Conservation (phyloP, 331 rosid genomes). For the Cydonia oblonga region DNA sequence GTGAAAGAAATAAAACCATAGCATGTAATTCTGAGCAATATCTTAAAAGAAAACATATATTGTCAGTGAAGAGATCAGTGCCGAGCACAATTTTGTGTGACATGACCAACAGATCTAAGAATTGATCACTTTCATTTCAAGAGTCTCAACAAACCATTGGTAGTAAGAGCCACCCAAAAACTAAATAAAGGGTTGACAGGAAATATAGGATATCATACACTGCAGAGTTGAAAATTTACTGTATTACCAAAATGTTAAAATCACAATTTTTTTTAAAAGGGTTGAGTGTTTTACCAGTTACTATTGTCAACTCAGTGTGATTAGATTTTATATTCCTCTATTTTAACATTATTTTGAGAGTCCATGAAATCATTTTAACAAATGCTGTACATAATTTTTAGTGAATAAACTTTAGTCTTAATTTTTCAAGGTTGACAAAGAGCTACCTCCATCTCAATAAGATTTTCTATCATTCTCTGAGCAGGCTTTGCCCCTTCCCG, state of each 20-base stretch:
- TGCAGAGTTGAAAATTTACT: background rate
- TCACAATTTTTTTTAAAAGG: background rate
- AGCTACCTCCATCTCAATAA: constrained; percentile 38
- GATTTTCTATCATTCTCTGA: constrained; percentile 32
- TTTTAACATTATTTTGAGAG: background rate
- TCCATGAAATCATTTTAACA: background rate
- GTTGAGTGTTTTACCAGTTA: background rate
- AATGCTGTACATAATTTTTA: background rate
- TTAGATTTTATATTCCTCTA: background rate
- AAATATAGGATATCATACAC: background rate
- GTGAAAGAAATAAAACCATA: background rate
- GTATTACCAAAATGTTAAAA: background rate
- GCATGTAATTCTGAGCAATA: background rate
- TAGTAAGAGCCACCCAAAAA: background rate
- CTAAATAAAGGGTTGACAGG: background rate
- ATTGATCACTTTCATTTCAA: background rate
- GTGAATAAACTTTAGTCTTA: background rate
- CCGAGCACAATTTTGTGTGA: background rate
- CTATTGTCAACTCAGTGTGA: background rate
- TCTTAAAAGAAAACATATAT: background rate
- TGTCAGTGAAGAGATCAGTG: background rate
- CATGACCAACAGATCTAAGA: background rate
- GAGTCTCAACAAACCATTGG: background rate
- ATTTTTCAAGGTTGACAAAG: background rate
- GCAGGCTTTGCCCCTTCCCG: constrained; percentile 28